These are phyloP conservation scores for Phytopythium litorale DNA, from an alignment of 352 stramenopile genomes.

Conservation along the genomic window DNA sequence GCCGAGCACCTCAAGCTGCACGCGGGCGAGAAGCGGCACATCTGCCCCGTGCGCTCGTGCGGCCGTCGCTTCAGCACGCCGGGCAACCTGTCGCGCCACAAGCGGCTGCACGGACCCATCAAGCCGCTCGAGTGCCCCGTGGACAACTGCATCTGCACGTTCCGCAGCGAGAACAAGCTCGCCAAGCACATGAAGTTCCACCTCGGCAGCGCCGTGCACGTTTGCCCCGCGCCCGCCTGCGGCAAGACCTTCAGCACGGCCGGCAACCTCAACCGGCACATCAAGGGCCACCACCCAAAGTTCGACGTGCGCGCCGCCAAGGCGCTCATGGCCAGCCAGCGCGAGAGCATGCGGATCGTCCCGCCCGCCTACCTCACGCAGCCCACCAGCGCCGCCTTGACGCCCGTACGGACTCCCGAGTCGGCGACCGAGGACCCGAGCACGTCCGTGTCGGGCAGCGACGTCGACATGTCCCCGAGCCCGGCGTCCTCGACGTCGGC, in stretches of 20 bases:
- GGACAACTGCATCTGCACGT: conserved; percentile 40
- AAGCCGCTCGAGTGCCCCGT: conserved; percentile 47
- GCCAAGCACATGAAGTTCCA: conserved; percentile 69
- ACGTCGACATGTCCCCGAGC: conserved; percentile 8
- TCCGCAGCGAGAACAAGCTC: conserved; percentile 54
- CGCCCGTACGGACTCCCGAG: background rate
- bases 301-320: conserved; percentile 22
- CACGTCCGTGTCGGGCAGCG: background rate
- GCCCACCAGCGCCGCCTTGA: conserved; percentile 11
- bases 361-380: conserved; percentile 9
- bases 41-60: conserved; percentile 46
- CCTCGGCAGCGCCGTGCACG: conserved; percentile 39
- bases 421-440: background rate
- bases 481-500: conserved; percentile 15
- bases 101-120: conserved; percentile 49
- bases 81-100: conserved; percentile 57
- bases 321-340: conserved; percentile 11
- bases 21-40: conserved; percentile 41
- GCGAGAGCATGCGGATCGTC: conserved; percentile 5
- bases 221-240: conserved; percentile 33
- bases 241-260: conserved; percentile 61
- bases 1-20: conserved; percentile 46
- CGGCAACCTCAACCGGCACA: conserved; percentile 56
- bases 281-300: conserved; percentile 47
- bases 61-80: conserved; percentile 48